phyloP scores from a whole-genome alignment of 106 monocot genomes.

The Dendrobium catenatum region DNA sequence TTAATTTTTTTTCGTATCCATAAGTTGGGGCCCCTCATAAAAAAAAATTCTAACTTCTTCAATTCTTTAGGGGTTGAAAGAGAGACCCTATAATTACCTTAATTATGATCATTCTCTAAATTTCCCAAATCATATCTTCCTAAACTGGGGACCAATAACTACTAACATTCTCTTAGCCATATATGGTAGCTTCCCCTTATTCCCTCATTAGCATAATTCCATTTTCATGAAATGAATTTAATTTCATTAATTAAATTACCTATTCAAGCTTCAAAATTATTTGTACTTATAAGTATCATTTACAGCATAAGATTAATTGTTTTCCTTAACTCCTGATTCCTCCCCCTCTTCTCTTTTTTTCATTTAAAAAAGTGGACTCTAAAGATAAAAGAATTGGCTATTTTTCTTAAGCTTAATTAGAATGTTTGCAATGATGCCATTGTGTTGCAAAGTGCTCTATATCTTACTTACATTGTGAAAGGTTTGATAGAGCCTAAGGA shows the following conservation, averaged over 20 bases:
- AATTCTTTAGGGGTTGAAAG: no score
- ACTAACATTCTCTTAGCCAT: not conserved
- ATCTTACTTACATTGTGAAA: not conserved
- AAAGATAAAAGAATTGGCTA: not conserved
- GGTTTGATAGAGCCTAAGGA: not conserved
- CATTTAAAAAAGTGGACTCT: not conserved
- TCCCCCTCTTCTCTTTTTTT: not conserved
- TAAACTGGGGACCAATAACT: not conserved
- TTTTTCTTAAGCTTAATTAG: not conserved
- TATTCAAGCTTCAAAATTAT: not conserved
- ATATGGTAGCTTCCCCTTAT: not conserved
- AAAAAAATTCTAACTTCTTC: no score
- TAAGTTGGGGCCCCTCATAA: no score
- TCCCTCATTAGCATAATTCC: not conserved
- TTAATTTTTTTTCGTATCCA: no score
- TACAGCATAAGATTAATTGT: not conserved
- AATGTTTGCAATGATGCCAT: not conserved
- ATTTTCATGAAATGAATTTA: not conserved
- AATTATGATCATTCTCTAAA: no score
- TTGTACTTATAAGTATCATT: not conserved
- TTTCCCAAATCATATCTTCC: no score
- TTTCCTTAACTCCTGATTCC: not conserved
- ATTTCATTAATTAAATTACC: not conserved
- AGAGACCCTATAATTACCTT: no score
- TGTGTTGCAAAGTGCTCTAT: not conserved